Base-by-base conservation (phyloP, 352 stramenopile species). In the Globisporangium rhizosaccharum region DNA sequence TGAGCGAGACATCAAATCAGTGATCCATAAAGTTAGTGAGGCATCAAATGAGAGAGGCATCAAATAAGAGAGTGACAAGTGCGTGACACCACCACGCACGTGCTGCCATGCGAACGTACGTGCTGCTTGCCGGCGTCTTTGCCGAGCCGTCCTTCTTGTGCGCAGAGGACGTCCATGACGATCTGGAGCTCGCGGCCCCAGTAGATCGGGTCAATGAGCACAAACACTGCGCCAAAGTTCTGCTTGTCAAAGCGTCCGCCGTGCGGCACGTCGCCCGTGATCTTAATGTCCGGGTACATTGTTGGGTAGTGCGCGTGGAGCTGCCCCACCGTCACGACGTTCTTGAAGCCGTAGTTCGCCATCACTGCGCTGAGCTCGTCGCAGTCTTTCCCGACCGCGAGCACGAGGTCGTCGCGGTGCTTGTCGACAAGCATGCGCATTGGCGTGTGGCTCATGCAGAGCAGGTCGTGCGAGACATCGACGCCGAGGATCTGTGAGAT, bases 361-460 rank as follows among this genome's bases (percentile, higher is more conserved):
- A 93, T 89, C 48, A 91, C 73, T 12, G 59, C 65, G 50, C 72
- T 56, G 14, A 91, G 49, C 56, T 90, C 73, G 17, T 76, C 65
- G 61, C 82, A 79, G 65, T 92, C 81, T 57, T 92, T 94, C 57
- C 85, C 85, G 15, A 94, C 79, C 2, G 81, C 85, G 33, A 94
- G 68, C 57, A 94, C 79, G 20, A 92, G 69, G 39, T 94, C 81
- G 48, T 92, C 68, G 12, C 69, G 47, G 65, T 94, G 79, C 62
- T 86, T 85, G 42, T 61, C 60, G 14, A 66, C 81, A 25, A 94
- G 74, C 51, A 66, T 65, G 36, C 78, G 82, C 85, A 94, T 94
- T 28, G 84, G 84, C 58, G 82, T 94, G 76, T 94, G 85, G 55
- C 80, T 89, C 68, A 94, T 78, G 56, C 82, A 92, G 53, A 92